Conservation (phyloP, 2,329 filamentous ascomycete genomes). For the Alternaria arbusti region DNA sequence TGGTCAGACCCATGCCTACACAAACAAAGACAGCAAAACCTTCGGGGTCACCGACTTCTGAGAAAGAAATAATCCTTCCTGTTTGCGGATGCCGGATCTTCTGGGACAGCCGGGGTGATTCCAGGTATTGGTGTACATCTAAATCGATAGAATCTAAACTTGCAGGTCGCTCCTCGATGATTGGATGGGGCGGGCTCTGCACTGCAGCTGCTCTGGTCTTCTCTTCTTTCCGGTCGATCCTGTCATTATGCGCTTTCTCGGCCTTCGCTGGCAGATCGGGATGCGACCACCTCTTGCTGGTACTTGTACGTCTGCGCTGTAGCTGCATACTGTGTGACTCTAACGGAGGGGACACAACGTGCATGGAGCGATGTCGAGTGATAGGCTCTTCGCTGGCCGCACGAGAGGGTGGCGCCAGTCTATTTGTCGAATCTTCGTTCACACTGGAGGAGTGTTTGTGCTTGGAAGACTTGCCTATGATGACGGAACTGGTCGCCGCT, state of each 20-base stretch:
- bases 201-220: constrained; percentile 23
- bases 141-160: constrained; percentile 89
- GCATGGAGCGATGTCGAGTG: constrained; percentile 37
- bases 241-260: constrained; percentile 46
- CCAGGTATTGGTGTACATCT: constrained; percentile 83
- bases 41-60: constrained; percentile 90
- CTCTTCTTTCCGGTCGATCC: constrained; percentile 33
- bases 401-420: constrained; percentile 25
- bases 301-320: constrained; percentile 39
- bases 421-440: constrained; percentile 24
- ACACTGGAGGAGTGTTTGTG: constrained; percentile 39
- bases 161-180: constrained; percentile 73
- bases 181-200: constrained; percentile 50
- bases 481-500: constrained; percentile 27
- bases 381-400: constrained; percentile 41
- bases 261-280: constrained; percentile 49
- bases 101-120: constrained; percentile 82
- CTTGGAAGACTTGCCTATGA: constrained; percentile 26
- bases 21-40: constrained; percentile 95
- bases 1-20: constrained; percentile 95
- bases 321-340: constrained; percentile 36
- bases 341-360: constrained; percentile 23
- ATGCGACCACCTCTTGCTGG: constrained; percentile 50
- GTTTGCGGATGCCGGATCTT: constrained; percentile 86
- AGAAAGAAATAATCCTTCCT: constrained; percentile 89